phyloP scores from a whole-genome alignment of 805 yeast genomes.

The Myxozyma vanderwaltii region DNA sequence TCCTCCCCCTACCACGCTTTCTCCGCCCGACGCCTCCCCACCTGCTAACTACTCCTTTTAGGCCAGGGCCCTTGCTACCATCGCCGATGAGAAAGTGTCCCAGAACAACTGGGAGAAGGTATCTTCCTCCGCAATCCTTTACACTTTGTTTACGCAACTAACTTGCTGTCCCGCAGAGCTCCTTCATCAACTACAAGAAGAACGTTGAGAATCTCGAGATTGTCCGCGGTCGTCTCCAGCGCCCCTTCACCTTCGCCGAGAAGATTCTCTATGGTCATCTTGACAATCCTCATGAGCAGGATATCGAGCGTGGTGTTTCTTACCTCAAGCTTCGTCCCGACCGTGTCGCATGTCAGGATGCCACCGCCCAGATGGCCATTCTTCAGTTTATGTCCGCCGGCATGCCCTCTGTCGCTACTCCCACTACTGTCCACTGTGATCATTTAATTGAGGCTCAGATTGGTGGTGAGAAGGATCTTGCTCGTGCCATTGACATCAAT shows the following conservation, averaged over 20 bases:
- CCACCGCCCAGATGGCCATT: slow-evolving; percentile 99
- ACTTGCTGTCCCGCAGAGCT: slow-evolving; percentile 48
- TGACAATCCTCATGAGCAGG: slow-evolving; percentile 71
- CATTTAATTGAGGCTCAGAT: slow-evolving; percentile 96
- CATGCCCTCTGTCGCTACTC: slow-evolving; percentile 81
- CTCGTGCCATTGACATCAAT: slow-evolving; percentile 78
- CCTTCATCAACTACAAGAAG: slow-evolving; percentile 89
- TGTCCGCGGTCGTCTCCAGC: slow-evolving; percentile 75
- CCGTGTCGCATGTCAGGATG: slow-evolving; percentile 99
- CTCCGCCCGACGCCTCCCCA: not conserved
- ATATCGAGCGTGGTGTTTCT: slow-evolving; percentile 72
- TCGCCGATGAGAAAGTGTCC: slow-evolving; percentile 61
- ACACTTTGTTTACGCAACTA: not conserved
- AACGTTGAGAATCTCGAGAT: slow-evolving; percentile 78
- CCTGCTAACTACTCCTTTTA: not conserved
- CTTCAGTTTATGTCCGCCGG: slow-evolving; percentile 98
- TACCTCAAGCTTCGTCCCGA: slow-evolving; percentile 94
- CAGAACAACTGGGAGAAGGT: slow-evolving; percentile 55
- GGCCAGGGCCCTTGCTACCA: slow-evolving; percentile 30
- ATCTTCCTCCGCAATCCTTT: not conserved
- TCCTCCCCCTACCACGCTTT: not conserved
- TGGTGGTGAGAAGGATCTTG: slow-evolving; percentile 84
- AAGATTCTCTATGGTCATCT: slow-evolving; percentile 92
- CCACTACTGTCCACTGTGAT: slow-evolving; percentile 96
- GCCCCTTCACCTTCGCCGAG: slow-evolving; percentile 94